These are phyloP conservation scores for Ceratonia siliqua DNA, from an alignment of 306 rosid genomes.

Conservation along the genomic window DNA sequence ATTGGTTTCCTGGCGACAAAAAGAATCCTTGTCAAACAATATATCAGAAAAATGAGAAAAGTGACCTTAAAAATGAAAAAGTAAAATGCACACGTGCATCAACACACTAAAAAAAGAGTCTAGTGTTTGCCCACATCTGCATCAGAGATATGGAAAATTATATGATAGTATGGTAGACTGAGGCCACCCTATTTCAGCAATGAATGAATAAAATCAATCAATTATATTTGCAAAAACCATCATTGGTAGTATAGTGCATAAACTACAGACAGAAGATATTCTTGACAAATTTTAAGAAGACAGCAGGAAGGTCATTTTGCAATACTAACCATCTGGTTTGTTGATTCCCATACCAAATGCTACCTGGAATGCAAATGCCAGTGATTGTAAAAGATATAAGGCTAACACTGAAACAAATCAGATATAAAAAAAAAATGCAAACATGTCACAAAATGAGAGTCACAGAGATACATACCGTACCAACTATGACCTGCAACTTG, in stretches of 20 bases:
- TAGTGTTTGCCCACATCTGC: neutral
- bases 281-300: conserved; percentile 13
- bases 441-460: neutral
- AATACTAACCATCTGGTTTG: conserved; percentile 94
- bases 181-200: conserved; percentile 6
- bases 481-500: conserved; percentile 85
- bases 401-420: neutral
- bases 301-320: neutral
- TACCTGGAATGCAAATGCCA: conserved; percentile 62
- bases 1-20: conserved; percentile 11
- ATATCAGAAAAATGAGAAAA: neutral
- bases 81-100: conserved; percentile 6
- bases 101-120: neutral
- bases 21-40: conserved; percentile 13
- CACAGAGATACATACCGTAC: conserved; percentile 69
- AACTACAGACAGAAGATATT: conserved; percentile 1
- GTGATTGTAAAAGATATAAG: neutral
- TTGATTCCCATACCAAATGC: conserved; percentile 99
- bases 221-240: conserved; percentile 24
- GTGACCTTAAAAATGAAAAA: neutral
- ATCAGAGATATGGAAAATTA: conserved; percentile 3
- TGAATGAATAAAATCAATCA: conserved; percentile 19
- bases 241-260: neutral
- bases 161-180: conserved; percentile 12
- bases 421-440: conserved; percentile 25